Conservation (phyloP, 805 yeast genomes). For the Grigorovia jiainica region DNA sequence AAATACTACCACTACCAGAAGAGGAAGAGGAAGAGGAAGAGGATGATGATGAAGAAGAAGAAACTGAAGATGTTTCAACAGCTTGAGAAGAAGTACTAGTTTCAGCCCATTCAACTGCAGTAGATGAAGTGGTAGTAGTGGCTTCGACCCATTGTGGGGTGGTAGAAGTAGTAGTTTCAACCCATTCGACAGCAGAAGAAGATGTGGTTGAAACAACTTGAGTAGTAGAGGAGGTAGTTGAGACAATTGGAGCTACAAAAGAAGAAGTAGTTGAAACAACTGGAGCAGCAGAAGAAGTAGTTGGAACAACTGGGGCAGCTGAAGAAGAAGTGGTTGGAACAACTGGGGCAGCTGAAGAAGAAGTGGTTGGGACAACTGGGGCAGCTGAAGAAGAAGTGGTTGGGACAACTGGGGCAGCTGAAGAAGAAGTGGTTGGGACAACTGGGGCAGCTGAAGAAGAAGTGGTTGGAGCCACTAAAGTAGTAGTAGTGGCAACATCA, state of each 20-base stretch:
- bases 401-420: slow-evolving; percentile 4
- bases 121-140: slow-evolving; percentile 15
- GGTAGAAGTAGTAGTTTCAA: slow-evolving; percentile 5
- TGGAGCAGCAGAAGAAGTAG: slow-evolving; percentile 4
- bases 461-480: not conserved
- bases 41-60: slow-evolving; percentile 19
- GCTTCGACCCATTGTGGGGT: too few relatives aligned
- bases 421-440: slow-evolving; percentile 3
- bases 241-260: not conserved
- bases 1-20: slow-evolving; percentile 29
- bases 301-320: slow-evolving; percentile 6
- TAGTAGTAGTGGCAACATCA: not conserved
- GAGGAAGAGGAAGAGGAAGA: slow-evolving; percentile 28
- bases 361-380: not conserved
- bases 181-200: slow-evolving; percentile 12
- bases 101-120: slow-evolving; percentile 19
- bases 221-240: not conserved
- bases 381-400: not conserved
- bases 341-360: slow-evolving; percentile 4
- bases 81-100: slow-evolving; percentile 11
- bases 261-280: not conserved
- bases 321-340: slow-evolving; percentile 10
- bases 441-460: not conserved
- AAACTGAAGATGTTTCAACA: slow-evolving; percentile 19
- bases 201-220: slow-evolving; percentile 7